Evolutionary conservation across 352 stramenopile species (phyloP).

Genomic region (Blastocystis sp.): DNA sequence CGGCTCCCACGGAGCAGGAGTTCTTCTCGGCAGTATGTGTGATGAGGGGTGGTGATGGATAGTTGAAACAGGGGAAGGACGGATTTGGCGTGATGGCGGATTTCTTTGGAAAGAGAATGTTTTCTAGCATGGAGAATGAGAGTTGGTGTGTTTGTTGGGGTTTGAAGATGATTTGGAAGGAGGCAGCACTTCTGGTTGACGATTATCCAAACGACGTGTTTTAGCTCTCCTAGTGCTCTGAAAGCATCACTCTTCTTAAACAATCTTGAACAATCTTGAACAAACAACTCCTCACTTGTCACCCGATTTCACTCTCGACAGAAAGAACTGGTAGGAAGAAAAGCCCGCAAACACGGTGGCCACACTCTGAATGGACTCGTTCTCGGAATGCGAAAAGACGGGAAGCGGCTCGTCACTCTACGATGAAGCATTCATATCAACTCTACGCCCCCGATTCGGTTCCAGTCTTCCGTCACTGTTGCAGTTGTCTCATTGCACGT

Average conservation of each 20-base stretch:
- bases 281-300: background rate
- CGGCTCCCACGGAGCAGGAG: constrained; percentile 31
- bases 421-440: too few species aligned
- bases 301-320: too few species aligned
- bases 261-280: too few species aligned
- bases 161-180: too few species aligned
- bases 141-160: background rate
- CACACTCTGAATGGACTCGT: background rate
- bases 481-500: too few species aligned
- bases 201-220: too few species aligned
- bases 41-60: background rate
- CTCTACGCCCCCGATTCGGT: too few species aligned
- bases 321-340: constrained; percentile 22
- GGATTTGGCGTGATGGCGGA: constrained; percentile 25
- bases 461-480: too few species aligned
- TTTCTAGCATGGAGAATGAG: constrained; percentile 25
- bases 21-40: constrained; percentile 5
- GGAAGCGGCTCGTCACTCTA: too few species aligned
- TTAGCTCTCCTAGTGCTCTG: too few species aligned
- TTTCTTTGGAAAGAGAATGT: constrained; percentile 59
- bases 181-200: too few species aligned
- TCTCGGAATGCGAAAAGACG: background rate
- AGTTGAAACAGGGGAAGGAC: constrained; percentile 18
- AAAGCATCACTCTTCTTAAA: too few species aligned
- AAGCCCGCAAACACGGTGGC: constrained; percentile 35